phyloP scores from a whole-genome alignment of 139 green algal species.

The Chlorokybus atmophyticus region DNA sequence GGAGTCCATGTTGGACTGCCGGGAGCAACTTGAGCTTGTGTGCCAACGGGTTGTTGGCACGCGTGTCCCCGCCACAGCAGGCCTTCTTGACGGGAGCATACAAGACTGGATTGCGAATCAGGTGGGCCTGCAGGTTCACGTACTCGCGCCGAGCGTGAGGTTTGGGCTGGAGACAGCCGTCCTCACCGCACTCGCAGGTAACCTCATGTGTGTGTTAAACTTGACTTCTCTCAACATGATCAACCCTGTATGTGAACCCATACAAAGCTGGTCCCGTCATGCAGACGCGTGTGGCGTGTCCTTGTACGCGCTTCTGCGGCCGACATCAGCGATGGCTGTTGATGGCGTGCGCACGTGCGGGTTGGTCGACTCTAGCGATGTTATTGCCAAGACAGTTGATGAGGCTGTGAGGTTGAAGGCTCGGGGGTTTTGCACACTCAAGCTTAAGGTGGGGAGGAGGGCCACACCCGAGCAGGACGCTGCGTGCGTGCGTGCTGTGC shows the following conservation, averaged over 20 bases:
- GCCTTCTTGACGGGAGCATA: slow-evolving; percentile 30
- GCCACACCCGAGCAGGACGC: slow-evolving; percentile 53
- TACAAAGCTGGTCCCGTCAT: no score
- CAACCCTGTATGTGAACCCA: no score
- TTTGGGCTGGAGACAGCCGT: slow-evolving; percentile 63
- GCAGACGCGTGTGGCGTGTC: no score
- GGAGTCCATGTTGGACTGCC: slow-evolving; percentile 48
- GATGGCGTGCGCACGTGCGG: slow-evolving; percentile 13
- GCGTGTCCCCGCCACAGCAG: not conserved
- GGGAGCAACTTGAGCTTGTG: slow-evolving; percentile 46
- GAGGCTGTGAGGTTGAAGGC: slow-evolving; percentile 4
- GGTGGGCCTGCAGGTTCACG: slow-evolving; percentile 23
- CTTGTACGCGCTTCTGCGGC: no score
- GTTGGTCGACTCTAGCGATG: slow-evolving; percentile 28
- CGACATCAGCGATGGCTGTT: no score
- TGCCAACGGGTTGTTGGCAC: slow-evolving; percentile 10
- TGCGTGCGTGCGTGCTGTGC: slow-evolving; percentile 43
- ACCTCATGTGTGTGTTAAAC: no score
- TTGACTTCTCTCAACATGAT: no score
- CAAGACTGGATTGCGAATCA: slow-evolving; percentile 38
- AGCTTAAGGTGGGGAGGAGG: slow-evolving; percentile 59
- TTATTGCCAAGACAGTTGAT: slow-evolving; percentile 1
- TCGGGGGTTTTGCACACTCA: slow-evolving; percentile 38
- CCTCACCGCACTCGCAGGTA: slow-evolving; percentile 42
- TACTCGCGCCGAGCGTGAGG: slow-evolving; percentile 48